Base-by-base conservation (phyloP, 257 asterid genomes). In the Primulina eburnea region DNA sequence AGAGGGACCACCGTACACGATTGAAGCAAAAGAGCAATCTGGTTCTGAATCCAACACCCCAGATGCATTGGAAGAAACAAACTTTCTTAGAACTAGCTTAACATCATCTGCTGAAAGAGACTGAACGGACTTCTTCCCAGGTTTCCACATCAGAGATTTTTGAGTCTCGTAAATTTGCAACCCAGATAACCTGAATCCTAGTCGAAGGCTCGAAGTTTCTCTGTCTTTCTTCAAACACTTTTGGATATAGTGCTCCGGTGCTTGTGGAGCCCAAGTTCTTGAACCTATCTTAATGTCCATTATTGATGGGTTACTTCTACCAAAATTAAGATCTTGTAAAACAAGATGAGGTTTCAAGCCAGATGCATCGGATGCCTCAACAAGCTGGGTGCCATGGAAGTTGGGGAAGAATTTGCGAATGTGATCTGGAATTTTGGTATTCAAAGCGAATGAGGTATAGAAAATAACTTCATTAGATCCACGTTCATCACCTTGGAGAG, bases 291-390 rank as follows among this genome's bases (percentile, higher is more conserved):
- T 94, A 60, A 94, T 70, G 76, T 94, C 99, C 85, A 94, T 76
- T 37, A 94, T 83, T 0, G 99, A 91, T 17, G 99, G 97, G 67
- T 83, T 81, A 8, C 30, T 62, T 24, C 80, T 81, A 64, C 73
- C 79, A 5, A 57, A 53, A 26, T 85, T 85, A 16, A 89, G 80
- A 74, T 94, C 96, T 71, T 83, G 72, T 67, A 90, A 38, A 56
- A 90, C 83, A 18, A 93, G 66, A 75, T 87, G 98, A n/a, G 96
- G 86, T 62, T 72, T 79, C 84, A 80, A 74, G 62, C 97, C 91
- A 3, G 97, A 83, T n/a, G 93, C 97, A 81, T 94, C 91, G 4
- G 97, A 89, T 2, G 97, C 97, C 80, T 89, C 92, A 21, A 91
- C 77, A 14, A 88, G 89, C 86, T 86, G 85, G 65, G 95, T 86